phyloP scores from a whole-genome alignment of 306 rosid species.

The Quercus gilva region DNA sequence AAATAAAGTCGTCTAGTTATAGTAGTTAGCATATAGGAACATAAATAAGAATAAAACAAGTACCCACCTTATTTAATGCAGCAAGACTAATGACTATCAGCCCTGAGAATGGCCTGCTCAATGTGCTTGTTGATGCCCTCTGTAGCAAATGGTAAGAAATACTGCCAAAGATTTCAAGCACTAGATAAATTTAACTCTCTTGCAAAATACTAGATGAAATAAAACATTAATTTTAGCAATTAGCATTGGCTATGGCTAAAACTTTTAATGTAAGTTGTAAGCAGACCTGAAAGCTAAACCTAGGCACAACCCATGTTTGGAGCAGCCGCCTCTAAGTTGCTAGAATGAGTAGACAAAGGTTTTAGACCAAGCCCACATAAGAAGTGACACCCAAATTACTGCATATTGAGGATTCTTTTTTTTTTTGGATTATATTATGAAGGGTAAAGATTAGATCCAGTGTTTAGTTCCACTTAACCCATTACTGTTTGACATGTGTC shows the following conservation, averaged over 20 bases:
- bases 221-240: not conserved
- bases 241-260: not conserved
- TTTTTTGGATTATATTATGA: too few species aligned
- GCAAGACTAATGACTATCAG: slow-evolving; percentile 97
- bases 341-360: slow-evolving; percentile 60
- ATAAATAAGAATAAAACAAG: not conserved
- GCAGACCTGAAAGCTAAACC: slow-evolving; percentile 81
- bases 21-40: too few species aligned
- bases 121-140: slow-evolving; percentile 84
- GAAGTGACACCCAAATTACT: slow-evolving; percentile 27
- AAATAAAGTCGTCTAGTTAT: too few species aligned
- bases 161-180: slow-evolving; percentile 34
- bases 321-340: slow-evolving; percentile 62
- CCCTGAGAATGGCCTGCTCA: slow-evolving; percentile 80
- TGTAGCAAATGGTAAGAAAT: slow-evolving; percentile 89
- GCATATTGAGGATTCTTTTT: too few species aligned
- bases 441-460: too few species aligned
- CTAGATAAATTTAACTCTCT: too few species aligned
- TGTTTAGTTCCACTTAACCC: too few species aligned
- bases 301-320: slow-evolving; percentile 92
- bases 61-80: slow-evolving; percentile 87
- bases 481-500: rapidly evolving
- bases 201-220: not conserved
- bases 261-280: not conserved
- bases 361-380: slow-evolving; percentile 80